Percentiles rank a stretch among this genome's conserved stretches.
phyloP scores from a whole-genome alignment of 768 basidiomycete species.

The Pleurotus platypus region DNA sequence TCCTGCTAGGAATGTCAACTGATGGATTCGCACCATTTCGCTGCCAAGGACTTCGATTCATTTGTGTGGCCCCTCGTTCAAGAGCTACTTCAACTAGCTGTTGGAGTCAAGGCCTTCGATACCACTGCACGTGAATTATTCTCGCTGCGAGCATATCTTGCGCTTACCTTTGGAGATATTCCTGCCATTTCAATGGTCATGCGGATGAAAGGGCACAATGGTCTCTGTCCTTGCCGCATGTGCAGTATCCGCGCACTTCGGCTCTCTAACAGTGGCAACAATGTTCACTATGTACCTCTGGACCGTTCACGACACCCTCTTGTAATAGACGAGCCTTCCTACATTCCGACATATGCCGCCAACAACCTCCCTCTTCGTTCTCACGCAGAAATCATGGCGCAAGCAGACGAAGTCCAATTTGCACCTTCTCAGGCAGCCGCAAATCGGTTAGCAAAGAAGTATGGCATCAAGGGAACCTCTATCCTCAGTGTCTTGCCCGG shows the following conservation, averaged over 20 bases:
- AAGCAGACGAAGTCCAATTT: constrained; percentile 20
- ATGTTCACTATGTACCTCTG: constrained; percentile 26
- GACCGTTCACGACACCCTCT: constrained; percentile 8
- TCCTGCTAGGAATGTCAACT: constrained; percentile 33
- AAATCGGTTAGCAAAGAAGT: constrained; percentile 20
- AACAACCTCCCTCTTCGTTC: constrained; percentile 29
- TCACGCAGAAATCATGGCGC: constrained; percentile 23
- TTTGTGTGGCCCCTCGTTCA: constrained; percentile 33
- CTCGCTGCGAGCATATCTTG: background rate
- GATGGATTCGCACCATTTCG: constrained; percentile 35
- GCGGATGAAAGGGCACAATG: constrained; percentile 7
- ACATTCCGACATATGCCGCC: constrained; percentile 19
- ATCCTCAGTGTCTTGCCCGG: constrained; percentile 26
- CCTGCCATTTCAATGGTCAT: constrained; percentile 9
- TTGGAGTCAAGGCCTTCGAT: constrained; percentile 28
- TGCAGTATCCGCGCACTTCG: constrained; percentile 22
- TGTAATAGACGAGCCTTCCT: background rate
- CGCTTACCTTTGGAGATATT: constrained; percentile 6
- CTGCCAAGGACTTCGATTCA: constrained; percentile 31
- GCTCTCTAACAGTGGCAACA: constrained; percentile 8
- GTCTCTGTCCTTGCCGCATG: constrained; percentile 21
- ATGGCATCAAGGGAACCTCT: constrained; percentile 31
- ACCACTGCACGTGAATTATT: constrained; percentile 16
- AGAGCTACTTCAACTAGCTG: constrained; percentile 27
- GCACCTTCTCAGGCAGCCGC: constrained; percentile 17